Base-by-base conservation (phyloP, 139 green algal genomes). In the Choricystis sp. region DNA sequence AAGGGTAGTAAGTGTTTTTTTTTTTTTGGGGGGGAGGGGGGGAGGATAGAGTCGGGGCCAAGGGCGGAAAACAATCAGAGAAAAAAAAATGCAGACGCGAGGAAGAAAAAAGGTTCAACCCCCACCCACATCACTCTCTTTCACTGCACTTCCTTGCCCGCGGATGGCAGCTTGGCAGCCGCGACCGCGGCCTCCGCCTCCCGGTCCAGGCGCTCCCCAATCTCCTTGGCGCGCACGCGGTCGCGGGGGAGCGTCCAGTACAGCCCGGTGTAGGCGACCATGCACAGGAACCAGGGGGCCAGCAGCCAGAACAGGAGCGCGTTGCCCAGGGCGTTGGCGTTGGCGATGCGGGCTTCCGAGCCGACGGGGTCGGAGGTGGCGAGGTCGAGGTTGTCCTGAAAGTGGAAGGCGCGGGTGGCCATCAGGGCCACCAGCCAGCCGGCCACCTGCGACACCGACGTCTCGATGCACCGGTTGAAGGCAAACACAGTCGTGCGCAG, bases 401-500 rank as follows among this genome's bases (percentile, higher is more conserved):
- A 52, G 40, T 16, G 9, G 40, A 21, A 52, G 9, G 40, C 40
- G 40, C 40, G 9, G 9, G 40, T 52, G 40, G 40, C 40, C 40
- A 52, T 9, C 9, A 9, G 40, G 40, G 9, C 40, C 9, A 52
- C 40, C 9, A 52, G 9, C 9, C 9, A 16, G 9, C 40, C 40
- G 40, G 40, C 40, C 40, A 16, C 16, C 9, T 52, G 9, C 9
- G 68, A 67, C 3, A 78, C 57, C 16, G 72, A 67, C 30, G 64
- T 68, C 59, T 88, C 81, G 29, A 88, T 81, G 60, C 63, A 86
- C 24, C 85, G 68, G 72, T 92, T 85, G 61, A 90, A 92, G 3
- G 85, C 75, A 49, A 90, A 92, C 4, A 92, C 74, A 60, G 89
- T 63, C 40, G 80, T 87, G n/a, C 85, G 71, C 62, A 83, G 64